Percentiles rank a stretch among this genome's conserved stretches.
These are phyloP conservation scores for Arthrinium phaeospermum DNA, from an alignment of 2,329 filamentous ascomycete genomes.

Conservation along the genomic window DNA sequence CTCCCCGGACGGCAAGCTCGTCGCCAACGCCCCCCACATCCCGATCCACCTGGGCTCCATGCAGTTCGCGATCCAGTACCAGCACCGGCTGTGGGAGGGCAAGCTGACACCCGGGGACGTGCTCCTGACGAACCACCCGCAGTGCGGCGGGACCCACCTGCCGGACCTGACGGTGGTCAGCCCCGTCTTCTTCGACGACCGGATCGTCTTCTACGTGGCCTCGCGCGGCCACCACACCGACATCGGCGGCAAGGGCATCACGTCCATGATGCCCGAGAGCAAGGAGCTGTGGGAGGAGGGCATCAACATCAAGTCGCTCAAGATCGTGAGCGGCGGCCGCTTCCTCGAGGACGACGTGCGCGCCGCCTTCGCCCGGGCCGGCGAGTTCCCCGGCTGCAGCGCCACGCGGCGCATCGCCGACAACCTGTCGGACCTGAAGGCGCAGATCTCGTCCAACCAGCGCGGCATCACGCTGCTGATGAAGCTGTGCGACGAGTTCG, in stretches of 20 bases:
- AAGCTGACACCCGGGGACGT: constrained; percentile 77
- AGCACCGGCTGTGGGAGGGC: constrained; percentile 70
- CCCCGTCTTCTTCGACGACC: constrained; percentile 28
- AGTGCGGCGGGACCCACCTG: constrained; percentile 30
- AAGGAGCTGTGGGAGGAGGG: constrained; percentile 50
- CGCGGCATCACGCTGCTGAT: constrained; percentile 41
- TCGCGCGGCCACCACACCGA: constrained; percentile 28
- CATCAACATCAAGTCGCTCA: constrained; percentile 43
- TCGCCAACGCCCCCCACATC: constrained; percentile 76
- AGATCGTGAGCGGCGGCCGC: constrained; percentile 41
- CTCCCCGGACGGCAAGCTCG: constrained; percentile 72
- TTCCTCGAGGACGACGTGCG: constrained; percentile 41
- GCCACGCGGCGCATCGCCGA: constrained; percentile 43
- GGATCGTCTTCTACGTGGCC: constrained; percentile 29
- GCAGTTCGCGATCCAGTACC: constrained; percentile 75
- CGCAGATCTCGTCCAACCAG: constrained; percentile 48
- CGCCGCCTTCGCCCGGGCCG: constrained; percentile 39
- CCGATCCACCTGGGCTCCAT: constrained; percentile 78
- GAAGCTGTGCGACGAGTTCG: constrained; percentile 40
- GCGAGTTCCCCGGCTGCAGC: constrained; percentile 42
- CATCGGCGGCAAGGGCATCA: constrained; percentile 52
- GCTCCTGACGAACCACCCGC: constrained; percentile 68
- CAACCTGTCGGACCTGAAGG: constrained; percentile 50
- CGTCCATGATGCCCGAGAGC: constrained; percentile 49
- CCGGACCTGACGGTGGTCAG: constrained; percentile 30